phyloP scores from a whole-genome alignment of 345 rosid genomes.

The Gossypium anomalum region DNA sequence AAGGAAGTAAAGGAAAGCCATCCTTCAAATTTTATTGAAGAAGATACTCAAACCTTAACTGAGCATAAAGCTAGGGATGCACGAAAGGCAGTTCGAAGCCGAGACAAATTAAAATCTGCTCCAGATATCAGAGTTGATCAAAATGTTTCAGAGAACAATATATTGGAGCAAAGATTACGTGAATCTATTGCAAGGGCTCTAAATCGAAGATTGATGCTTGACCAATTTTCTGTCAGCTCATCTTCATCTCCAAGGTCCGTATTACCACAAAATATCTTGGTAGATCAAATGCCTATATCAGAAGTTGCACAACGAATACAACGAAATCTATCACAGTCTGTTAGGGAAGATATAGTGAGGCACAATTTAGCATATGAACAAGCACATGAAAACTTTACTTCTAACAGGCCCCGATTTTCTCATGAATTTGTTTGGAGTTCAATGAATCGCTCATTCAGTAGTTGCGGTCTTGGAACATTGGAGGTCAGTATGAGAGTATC shows the following conservation, averaged over 20 bases:
- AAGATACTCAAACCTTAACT: constrained; percentile 11
- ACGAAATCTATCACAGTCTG: constrained; percentile 14
- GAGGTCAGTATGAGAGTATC: constrained; percentile 26
- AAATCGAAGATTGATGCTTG: constrained; percentile 15
- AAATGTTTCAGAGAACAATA: constrained; percentile 22
- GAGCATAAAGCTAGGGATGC: neutral
- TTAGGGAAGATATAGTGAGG: constrained; percentile 18
- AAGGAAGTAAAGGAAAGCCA: constrained; percentile 10
- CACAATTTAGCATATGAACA: constrained; percentile 19
- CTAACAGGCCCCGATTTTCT: constrained; percentile 20
- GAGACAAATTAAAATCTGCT: neutral
- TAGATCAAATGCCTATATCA: constrained; percentile 14
- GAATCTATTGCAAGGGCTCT: constrained; percentile 14
- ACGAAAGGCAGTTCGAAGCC: constrained; percentile 4
- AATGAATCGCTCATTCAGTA: constrained; percentile 7
- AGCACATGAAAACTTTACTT: constrained; percentile 12
- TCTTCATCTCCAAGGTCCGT: constrained; percentile 49
- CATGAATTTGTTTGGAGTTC: constrained; percentile 17
- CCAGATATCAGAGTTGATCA: constrained; percentile 17
- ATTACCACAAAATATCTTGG: constrained; percentile 25
- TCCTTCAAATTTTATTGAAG: constrained; percentile 3
- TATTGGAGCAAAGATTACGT: constrained; percentile 16
- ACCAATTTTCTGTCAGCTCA: constrained; percentile 24
- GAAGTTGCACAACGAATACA: constrained; percentile 26
- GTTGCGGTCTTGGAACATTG: constrained; percentile 2